Evolutionary conservation across 768 basidiomycete genomes (phyloP).

Genomic region (Mycena maculata): DNA sequence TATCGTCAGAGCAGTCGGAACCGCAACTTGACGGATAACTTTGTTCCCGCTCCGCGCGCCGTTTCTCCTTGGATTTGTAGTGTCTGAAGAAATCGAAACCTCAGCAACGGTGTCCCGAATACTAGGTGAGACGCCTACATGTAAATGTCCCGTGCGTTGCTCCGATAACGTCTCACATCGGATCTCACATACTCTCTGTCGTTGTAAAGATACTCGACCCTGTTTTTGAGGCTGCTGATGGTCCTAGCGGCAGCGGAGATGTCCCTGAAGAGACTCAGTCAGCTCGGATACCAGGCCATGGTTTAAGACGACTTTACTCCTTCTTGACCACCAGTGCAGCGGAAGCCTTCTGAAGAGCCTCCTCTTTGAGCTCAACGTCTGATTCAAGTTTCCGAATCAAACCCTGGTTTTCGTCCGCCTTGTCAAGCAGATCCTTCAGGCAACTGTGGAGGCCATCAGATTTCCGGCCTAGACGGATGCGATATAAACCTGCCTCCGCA

Average conservation of each 20-base stretch:
- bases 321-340: background rate
- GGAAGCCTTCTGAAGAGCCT: background rate
- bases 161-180: constrained; percentile 7
- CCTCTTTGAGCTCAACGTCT: constrained; percentile 8
- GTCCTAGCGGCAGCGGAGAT: background rate
- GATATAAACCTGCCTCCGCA: constrained; percentile 18
- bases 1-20: background rate
- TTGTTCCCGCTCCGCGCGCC: too few species aligned
- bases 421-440: constrained; percentile 18
- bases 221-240: constrained; percentile 1
- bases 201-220: constrained; percentile 11
- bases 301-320: background rate
- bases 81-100: background rate
- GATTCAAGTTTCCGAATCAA: constrained; percentile 14
- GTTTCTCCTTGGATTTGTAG: background rate
- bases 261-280: constrained; percentile 1
- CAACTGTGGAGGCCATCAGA: constrained; percentile 13
- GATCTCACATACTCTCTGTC: constrained; percentile 11
- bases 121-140: background rate
- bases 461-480: background rate
- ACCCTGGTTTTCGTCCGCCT: constrained; percentile 10
- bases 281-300: background rate
- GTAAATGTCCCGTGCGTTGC: background rate
- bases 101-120: background rate
- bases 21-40: background rate